Base-by-base conservation (phyloP, 192 early-diverging fungal species). In the Phlyctochytrium bullatum region DNA sequence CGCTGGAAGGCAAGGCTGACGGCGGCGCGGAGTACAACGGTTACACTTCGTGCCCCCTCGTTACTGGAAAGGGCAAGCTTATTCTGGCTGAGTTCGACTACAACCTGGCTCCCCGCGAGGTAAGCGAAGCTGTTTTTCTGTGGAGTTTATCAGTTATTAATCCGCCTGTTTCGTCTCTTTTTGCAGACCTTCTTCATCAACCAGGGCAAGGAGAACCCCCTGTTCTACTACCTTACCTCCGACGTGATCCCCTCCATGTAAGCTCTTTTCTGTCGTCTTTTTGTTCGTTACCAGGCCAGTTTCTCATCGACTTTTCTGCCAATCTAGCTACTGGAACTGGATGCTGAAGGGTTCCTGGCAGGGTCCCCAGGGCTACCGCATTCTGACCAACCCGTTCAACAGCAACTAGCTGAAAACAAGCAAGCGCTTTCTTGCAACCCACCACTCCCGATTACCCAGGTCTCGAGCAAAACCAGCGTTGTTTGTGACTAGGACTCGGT, bases 41-140 rank as follows among this genome's bases (percentile, higher is more conserved):
- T 61, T 94, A 94, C 77, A 91, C 91, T 34, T 86, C 83, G 50
- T 92, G 92, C 73, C 91, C 92, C 31, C 78, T 94, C 65, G 84
- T 94, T 62, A 90, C 90, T 34, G 91, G 91, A 32, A 84, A 86
- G 60, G 82, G 92, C 66, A 86, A 89, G 73, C 73, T 94, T 34
- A 89, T 94, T 28, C 80, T 94, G 64, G 92, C 92, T 36, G 92
- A 94, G 71, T 94, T 94, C 77, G 25, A 3, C 24, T 3, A 24
- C 34, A n/a, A 63, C 29, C 61, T 47, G 14, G 29, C 61, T 0
- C 29, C 23, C 17, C 61, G 16, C 33, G 54, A 57, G 54, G 54
- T 57, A 27, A 12, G 40, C 20, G 40, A 20, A 6, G 20, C 40
- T 47, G 40, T 47, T 20, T 47, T 47, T 88, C 86, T 36, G 91